A percentile compares a stretch with the other conserved stretches of the same genome.
Conservation (phyloP, 2,329 filamentous ascomycete species). For the Bipolaris sorokiniana region DNA sequence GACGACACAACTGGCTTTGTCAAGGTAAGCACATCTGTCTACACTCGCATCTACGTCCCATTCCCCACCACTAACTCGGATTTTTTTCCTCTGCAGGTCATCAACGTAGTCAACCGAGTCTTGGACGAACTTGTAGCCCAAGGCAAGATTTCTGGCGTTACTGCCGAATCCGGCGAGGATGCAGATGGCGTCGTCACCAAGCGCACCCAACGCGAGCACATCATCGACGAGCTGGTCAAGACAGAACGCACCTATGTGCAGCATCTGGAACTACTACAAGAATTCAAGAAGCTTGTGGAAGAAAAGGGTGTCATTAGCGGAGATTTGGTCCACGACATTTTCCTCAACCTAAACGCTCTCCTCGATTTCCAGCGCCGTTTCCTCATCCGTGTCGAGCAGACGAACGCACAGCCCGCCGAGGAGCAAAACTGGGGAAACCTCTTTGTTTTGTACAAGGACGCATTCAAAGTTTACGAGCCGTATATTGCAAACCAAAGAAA, state of each 20-base stretch:
- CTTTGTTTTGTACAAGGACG: conserved; percentile 82
- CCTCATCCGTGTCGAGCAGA: conserved; percentile 93
- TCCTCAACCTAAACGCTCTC: conserved; percentile 93
- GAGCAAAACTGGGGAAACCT: conserved; percentile 94
- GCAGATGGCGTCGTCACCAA: conserved; percentile 54
- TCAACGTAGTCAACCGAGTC: conserved; percentile 88
- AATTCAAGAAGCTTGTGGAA: conserved; percentile 87
- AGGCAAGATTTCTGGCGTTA: conserved; percentile 65
- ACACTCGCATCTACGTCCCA: neutral
- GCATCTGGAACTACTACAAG: conserved; percentile 91
- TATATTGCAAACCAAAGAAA: conserved; percentile 97
- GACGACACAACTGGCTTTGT: conserved; percentile 97
- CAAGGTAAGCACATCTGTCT: conserved; percentile 64
- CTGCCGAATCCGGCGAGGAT: conserved; percentile 58
- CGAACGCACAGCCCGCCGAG: conserved; percentile 78
- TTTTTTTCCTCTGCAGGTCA: conserved; percentile 62
- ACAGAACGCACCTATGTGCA: conserved; percentile 98
- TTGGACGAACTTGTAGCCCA: conserved; percentile 83
- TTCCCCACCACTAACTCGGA: conserved; percentile 1
- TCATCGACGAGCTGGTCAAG: conserved; percentile 88
- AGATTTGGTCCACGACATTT: conserved; percentile 91
- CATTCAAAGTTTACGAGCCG: conserved; percentile 91
- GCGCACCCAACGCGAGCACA: conserved; percentile 79
- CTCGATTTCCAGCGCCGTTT: conserved; percentile 96
- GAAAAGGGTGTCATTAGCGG: conserved; percentile 87